Conservation (phyloP, 805 yeast genomes). For the Starmera pachycereana region DNA sequence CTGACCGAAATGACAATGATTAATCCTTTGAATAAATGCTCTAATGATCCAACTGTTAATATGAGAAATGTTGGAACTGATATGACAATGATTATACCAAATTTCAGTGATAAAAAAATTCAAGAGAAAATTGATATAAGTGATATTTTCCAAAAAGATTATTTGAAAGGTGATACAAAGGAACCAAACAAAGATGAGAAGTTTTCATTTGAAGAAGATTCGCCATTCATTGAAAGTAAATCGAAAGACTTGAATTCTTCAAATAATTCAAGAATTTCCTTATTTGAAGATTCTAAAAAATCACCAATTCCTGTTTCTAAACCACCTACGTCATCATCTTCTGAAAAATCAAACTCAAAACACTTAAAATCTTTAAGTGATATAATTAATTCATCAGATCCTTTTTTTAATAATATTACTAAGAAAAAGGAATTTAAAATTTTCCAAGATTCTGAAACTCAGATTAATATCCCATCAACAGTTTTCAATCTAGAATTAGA, state of each 20-base stretch:
- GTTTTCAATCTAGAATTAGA: too few relatives aligned
- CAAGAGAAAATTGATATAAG: constrained; percentile 8
- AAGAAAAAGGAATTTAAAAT: constrained; percentile 12
- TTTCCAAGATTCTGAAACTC: constrained; percentile 11
- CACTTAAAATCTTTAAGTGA: constrained; percentile 10
- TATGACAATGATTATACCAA: constrained; percentile 29
- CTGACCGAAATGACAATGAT: constrained; percentile 21
- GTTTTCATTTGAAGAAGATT: too few relatives aligned
- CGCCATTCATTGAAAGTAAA: too few relatives aligned
- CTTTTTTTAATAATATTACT: constrained; percentile 10
- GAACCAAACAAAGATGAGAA: constrained; percentile 3
- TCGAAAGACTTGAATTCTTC: too few relatives aligned
- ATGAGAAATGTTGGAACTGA: constrained; percentile 16
- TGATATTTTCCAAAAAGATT: constrained; percentile 9
- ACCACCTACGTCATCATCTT: too few relatives aligned
- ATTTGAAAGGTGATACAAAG: constrained; percentile 1
- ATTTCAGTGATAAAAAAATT: constrained; percentile 5
- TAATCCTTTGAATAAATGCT: constrained; percentile 10
- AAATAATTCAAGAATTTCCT: too few relatives aligned
- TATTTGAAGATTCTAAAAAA: too few relatives aligned
- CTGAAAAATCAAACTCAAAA: background rate
- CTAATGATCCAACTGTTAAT: constrained; percentile 9
- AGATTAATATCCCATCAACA: too few relatives aligned
- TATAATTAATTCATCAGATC: constrained; percentile 14
- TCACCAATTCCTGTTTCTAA: too few relatives aligned